These are phyloP conservation scores for Endotrypanum monterogeii DNA, from an alignment of 208 protist species.

Conservation along the genomic window DNA sequence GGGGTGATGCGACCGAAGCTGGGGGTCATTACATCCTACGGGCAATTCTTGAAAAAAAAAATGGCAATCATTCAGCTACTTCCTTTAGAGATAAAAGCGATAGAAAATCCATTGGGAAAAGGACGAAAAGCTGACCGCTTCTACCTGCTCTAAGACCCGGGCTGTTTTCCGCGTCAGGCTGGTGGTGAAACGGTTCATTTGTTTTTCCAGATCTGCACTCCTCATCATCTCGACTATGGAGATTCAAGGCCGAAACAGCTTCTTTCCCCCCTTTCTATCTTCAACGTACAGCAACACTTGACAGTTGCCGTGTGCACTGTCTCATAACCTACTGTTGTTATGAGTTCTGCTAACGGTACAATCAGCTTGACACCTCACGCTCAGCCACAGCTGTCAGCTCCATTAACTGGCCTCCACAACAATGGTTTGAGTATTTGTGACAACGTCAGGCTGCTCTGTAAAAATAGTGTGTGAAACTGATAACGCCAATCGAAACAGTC, in stretches of 20 bases:
- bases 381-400: not conserved
- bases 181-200: not conserved
- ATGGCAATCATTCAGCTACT: not conserved
- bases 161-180: not conserved
- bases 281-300: not conserved
- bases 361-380: not conserved
- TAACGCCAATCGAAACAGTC: constrained; percentile 26
- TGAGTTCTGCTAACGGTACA: not conserved
- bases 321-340: not conserved
- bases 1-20: too few relatives aligned
- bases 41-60: not conserved
- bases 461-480: too few relatives aligned
- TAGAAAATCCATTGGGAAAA: not conserved
- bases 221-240: not conserved
- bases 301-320: not conserved
- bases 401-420: not conserved
- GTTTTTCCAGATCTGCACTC: too few relatives aligned
- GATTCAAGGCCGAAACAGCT: not conserved
- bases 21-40: not conserved
- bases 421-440: not conserved
- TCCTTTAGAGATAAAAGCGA: not conserved
- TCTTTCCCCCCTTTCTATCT: not conserved
- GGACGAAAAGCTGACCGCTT: too few relatives aligned
- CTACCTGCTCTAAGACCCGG: not conserved
- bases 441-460: not conserved